Evolutionary conservation across 192 early-diverging fungal genomes (phyloP).

Genomic region (Podila horticola): DNA sequence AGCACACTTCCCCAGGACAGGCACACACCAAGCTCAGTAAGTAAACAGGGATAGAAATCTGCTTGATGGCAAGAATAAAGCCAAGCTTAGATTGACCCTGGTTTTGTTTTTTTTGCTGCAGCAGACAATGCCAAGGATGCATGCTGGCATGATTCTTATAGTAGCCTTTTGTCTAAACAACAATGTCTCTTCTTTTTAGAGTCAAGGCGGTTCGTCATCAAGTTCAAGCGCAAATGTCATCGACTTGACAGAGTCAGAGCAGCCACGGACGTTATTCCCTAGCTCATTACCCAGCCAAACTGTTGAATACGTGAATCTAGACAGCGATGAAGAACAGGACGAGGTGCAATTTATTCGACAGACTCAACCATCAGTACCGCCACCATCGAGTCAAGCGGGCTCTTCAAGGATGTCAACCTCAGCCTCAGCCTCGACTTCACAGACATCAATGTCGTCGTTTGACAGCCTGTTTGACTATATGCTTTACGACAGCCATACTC

Average conservation of each 20-base stretch:
- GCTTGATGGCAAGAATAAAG: no score
- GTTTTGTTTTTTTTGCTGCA: neutral
- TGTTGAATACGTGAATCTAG: conserved; percentile 28
- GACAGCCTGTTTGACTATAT: neutral
- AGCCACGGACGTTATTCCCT: conserved; percentile 20
- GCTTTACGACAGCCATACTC: neutral
- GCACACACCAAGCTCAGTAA: neutral
- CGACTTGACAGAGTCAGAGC: conserved; percentile 24
- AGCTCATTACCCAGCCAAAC: conserved; percentile 21
- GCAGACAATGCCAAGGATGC: neutral
- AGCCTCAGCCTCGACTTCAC: neutral
- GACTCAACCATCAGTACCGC: neutral
- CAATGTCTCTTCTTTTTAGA: neutral
- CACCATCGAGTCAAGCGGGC: no score
- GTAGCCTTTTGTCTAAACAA: neutral
- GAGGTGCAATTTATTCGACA: conserved; percentile 24
- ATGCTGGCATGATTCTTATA: neutral
- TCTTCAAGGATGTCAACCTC: no score
- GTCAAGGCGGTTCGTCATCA: neutral
- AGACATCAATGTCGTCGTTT: no score
- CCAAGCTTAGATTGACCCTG: no score
- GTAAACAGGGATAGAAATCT: neutral
- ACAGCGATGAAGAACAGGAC: conserved; percentile 29
- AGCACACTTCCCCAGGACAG: neutral
- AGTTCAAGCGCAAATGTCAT: conserved; percentile 12